Evolutionary conservation across 2,329 filamentous ascomycete genomes (phyloP), one percentile per base, ranked within the genome.

Genomic region (Phialocephala subalpina): DNA sequence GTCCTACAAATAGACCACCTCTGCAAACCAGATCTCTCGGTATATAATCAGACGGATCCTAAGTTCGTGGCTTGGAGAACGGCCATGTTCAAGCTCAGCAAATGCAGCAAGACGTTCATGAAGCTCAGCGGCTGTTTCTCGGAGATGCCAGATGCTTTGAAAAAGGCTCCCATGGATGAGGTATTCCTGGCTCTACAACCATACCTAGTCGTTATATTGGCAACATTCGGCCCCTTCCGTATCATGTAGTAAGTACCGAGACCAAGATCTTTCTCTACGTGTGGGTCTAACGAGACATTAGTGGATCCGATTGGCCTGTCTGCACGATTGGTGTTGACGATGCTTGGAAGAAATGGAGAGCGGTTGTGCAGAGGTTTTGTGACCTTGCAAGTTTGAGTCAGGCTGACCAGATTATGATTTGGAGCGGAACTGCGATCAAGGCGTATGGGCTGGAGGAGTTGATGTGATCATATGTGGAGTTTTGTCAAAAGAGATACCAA

Each of bases 41-140:
- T 92, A 73, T 82, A 84, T 80, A 90, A 86, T 77, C 83, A 81
- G 57, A 74, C 70, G 27, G 74, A 76, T 55, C 74, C 74, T 2
- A 66, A 65, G 29, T 94, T 91, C 77, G 78, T 85, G 64, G 85
- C 86, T 63, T 97, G 93, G 92, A 87, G 87, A 63, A 82, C 84
- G 16, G 84, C 88, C 67, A 88, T 97, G 75, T 86, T 86, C 72
- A 82, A 85, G 9, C 88, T 97, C 74, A 86, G 89, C 71, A 84
- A 84, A 65, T 87, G 86, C 76, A 80, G 83, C 58, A 85, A 83
- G 59, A 88, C 90, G n/a, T 97, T 91, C 81, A 92, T 97, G 86
- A 97, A 97, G 82, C 86, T 97, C n/a, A 95, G 92, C 0, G 95
- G 95, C 8, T 87, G 85, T 56, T 94, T 97, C 78, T 89, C 91